Evolutionary conservation across 176 grass and related monocot genomes (phyloP), one percentile per base, ranked within the genome.

Genomic region (Bothriochloa decipiens): DNA sequence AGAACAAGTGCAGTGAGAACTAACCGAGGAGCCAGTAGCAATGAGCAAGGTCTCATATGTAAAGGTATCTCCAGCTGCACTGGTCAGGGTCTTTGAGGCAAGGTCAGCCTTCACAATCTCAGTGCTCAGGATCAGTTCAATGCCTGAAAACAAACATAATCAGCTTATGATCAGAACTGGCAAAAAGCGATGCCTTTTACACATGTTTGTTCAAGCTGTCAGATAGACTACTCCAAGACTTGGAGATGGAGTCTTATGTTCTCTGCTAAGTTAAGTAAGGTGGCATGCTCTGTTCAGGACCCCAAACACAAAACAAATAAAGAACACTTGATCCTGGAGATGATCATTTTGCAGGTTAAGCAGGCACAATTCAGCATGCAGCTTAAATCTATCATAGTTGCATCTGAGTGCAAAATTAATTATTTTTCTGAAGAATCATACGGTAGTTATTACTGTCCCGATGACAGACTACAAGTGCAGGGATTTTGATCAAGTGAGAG

Each of bases 61-160:
- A 58, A 99, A 92, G 23, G 84, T 89, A 62, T 71, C 74, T 40
- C 71, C 91, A 61, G 78, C 50, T 74, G 91, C 84, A 80, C 87
- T 94, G 29, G 83, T 89, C 79, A 99, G 82, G 37, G 89, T 83
- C 86, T 94, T 99, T 14, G 86, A 92, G 65, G 82, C 55, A 79
- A 99, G 72, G 89, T 99, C 93, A 72, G 88, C 93, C 81, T 96
- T 96, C 13, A 89, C 88, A 76, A 99, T 99, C 70, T 99, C 93
- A 37, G 88, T 96, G 76, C 83, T 90, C 25, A 99, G 84, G 69
- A 96, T 84, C 81, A 99, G 65, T 79, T 99, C 89, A n/a, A 99
- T 91, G 62, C 93, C 93, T 99, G 79, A 26, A 63, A 76, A 52
- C 39, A 81, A 8, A 78, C 45, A 79, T 65, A 71, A 77, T 40